Percentiles rank a stretch among this genome's conserved stretches.
phyloP scores from a whole-genome alignment of 225 moss, liverwort and hornwort species.

The Antitrichia curtipendula region DNA sequence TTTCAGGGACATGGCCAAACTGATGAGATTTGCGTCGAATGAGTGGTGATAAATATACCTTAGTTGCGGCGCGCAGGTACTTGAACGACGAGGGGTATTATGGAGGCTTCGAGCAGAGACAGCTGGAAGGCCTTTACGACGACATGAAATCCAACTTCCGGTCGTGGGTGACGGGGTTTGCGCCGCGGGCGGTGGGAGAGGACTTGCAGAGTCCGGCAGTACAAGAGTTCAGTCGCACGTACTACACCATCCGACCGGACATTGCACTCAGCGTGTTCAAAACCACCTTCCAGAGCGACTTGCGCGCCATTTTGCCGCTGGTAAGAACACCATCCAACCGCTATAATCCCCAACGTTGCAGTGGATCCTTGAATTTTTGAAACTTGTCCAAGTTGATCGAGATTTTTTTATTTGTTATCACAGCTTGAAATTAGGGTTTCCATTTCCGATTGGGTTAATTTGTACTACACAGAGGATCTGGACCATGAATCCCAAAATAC shows the following conservation, averaged over 20 bases:
- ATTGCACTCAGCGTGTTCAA: conserved; percentile 64
- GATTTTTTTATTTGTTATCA: neutral
- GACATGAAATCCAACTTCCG: conserved; percentile 63
- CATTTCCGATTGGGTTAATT: no score
- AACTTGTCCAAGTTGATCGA: neutral
- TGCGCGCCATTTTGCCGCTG: conserved; percentile 26
- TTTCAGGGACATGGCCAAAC: neutral
- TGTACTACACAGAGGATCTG: neutral
- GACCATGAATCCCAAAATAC: neutral
- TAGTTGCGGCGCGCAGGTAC: neutral
- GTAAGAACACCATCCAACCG: neutral
- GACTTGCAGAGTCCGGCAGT: conserved; percentile 33
- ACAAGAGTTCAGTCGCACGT: conserved; percentile 51
- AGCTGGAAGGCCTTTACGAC: conserved; percentile 46
- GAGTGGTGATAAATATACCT: neutral
- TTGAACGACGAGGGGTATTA: neutral
- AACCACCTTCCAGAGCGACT: conserved; percentile 58
- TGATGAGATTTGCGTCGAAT: neutral
- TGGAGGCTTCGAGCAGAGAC: conserved; percentile 34
- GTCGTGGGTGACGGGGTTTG: conserved; percentile 70
- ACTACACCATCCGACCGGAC: conserved; percentile 59
- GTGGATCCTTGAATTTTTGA: neutral
- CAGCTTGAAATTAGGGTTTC: neutral
- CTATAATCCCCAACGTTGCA: neutral
- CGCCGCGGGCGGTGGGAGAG: conserved; percentile 40